A percentile compares a stretch with the other conserved stretches of the same genome.
phyloP scores from a whole-genome alignment of 1,139 yeast species.

The Tardiomyces depauwii region DNA sequence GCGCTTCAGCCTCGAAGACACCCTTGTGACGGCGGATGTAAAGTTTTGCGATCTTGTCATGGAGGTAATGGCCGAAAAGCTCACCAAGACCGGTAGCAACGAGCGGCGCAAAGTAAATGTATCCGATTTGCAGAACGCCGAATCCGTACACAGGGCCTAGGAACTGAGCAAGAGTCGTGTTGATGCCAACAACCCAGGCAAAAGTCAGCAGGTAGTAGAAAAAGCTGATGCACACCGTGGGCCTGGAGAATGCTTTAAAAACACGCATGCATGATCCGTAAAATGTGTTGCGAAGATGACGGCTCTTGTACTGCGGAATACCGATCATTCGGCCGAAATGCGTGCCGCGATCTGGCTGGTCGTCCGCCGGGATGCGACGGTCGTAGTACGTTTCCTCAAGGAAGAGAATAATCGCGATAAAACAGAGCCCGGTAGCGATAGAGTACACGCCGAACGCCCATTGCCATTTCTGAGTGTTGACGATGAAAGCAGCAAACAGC shows the following conservation, averaged over 20 bases:
- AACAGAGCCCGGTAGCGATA: background rate
- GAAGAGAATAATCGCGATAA: background rate
- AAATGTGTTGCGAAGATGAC: background rate
- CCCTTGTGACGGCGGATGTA: background rate
- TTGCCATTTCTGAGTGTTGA: background rate
- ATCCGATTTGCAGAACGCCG: background rate
- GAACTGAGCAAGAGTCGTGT: background rate
- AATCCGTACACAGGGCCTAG: background rate
- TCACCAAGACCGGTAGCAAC: background rate
- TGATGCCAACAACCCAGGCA: background rate
- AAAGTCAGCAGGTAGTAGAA: background rate
- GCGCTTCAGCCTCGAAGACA: background rate
- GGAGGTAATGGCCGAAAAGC: background rate
- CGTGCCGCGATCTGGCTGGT: background rate
- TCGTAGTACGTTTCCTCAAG: background rate
- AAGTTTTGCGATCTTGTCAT: background rate
- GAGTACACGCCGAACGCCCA: background rate
- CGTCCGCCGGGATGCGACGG: background rate
- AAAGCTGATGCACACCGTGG: background rate
- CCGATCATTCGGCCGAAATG: background rate
- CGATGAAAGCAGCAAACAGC: background rate
- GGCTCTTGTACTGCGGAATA: background rate
- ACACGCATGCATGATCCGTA: background rate
- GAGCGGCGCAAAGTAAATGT: background rate
- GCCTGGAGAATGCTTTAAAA: background rate